Evolutionary conservation across 352 stramenopile species (phyloP).

Genomic region (Phytophthora sp.): DNA sequence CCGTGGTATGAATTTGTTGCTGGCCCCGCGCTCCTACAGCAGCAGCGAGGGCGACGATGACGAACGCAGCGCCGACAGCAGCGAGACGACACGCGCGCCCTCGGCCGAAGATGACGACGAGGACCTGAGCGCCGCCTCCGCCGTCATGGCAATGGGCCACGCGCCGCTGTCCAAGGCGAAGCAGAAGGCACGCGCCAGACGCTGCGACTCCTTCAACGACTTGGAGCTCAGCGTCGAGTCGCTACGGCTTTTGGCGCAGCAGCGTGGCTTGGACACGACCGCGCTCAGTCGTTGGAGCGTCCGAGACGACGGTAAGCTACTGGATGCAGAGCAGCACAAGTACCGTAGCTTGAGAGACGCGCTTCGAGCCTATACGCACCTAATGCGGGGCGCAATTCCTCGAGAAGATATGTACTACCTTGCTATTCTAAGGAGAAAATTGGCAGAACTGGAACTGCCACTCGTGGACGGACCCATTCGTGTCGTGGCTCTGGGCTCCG

Average conservation of each 20-base stretch:
- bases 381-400: conserved; percentile 44
- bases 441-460: conserved; percentile 61
- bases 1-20: conserved; percentile 21
- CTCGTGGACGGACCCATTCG: conserved; percentile 76
- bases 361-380: conserved; percentile 47
- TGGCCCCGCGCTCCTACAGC: conserved; percentile 39
- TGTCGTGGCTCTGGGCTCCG: conserved; percentile 51
- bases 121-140: conserved; percentile 19
- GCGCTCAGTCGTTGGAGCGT: conserved; percentile 47
- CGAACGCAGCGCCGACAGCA: conserved; percentile 13
- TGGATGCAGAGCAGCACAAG: conserved; percentile 43
- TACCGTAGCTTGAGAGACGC: conserved; percentile 61
- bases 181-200: conserved; percentile 10
- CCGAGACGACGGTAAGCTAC: conserved; percentile 49
- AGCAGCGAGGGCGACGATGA: conserved; percentile 30
- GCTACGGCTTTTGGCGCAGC: conserved; percentile 32
- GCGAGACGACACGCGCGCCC: neutral
- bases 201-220: conserved; percentile 38
- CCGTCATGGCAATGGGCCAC: conserved; percentile 23
- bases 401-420: conserved; percentile 80
- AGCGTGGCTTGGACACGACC: conserved; percentile 47
- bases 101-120: conserved; percentile 17
- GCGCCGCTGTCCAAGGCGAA: neutral
- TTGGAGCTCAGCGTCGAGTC: conserved; percentile 43
- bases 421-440: conserved; percentile 58